These are phyloP conservation scores for Aschersonia sp. DNA, from an alignment of 2,329 filamentous ascomycete species.

Conservation along the genomic window DNA sequence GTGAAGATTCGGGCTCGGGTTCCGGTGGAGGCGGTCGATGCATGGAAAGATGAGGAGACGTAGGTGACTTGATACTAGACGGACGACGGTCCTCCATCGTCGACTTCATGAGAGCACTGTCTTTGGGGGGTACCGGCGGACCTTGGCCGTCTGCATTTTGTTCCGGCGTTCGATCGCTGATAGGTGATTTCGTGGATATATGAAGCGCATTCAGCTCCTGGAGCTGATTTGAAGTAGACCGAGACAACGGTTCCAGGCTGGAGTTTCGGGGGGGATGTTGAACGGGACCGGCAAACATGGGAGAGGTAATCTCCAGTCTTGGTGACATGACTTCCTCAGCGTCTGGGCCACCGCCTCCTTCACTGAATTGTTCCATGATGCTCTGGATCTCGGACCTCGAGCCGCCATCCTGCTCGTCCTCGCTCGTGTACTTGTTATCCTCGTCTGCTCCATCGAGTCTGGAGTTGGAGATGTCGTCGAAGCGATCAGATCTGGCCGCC, in stretches of 20 bases:
- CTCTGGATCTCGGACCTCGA: slow-evolving; percentile 82
- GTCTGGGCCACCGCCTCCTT: slow-evolving; percentile 54
- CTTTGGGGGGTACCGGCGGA: slow-evolving; percentile 47
- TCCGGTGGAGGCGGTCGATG: slow-evolving; percentile 58
- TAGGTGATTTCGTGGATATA: slow-evolving; percentile 23
- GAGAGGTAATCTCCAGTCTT: slow-evolving; percentile 67
- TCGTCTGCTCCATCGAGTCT: slow-evolving; percentile 40
- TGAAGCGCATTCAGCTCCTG: slow-evolving; percentile 30
- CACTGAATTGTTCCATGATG: slow-evolving; percentile 93
- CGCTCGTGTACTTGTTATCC: slow-evolving; percentile 40
- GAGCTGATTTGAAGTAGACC: slow-evolving; percentile 32
- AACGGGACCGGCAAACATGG: slow-evolving; percentile 50
- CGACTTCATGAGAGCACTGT: slow-evolving; percentile 29
- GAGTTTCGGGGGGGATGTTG: slow-evolving; percentile 74
- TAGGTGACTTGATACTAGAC: slow-evolving; percentile 17
- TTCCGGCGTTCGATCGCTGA: slow-evolving; percentile 21
- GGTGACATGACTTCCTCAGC: slow-evolving; percentile 88
- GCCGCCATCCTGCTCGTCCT: slow-evolving; percentile 52
- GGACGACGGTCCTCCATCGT: slow-evolving; percentile 21
- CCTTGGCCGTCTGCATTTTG: slow-evolving; percentile 29
- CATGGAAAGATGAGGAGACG: slow-evolving; percentile 33
- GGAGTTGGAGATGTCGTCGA: slow-evolving; percentile 34
- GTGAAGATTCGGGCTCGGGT: slow-evolving; percentile 63
- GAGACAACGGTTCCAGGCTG: slow-evolving; percentile 61
- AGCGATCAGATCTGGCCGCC: slow-evolving; percentile 31